phyloP scores from a whole-genome alignment of 805 yeast species.

The Saccharomycopsis vini region DNA sequence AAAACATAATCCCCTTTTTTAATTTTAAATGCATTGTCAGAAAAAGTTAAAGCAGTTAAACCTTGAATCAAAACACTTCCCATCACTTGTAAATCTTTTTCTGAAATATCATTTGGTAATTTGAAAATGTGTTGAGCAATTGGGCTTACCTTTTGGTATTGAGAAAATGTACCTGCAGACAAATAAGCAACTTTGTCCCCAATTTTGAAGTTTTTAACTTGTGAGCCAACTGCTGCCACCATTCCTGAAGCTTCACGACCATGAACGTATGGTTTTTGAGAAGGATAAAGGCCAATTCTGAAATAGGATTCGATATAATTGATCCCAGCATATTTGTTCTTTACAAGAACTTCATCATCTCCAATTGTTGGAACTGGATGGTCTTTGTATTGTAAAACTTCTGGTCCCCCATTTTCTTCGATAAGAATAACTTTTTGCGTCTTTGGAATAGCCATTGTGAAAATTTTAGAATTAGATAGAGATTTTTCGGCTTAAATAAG shows the following conservation, averaged over 20 bases:
- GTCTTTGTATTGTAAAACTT: slow-evolving; percentile 48
- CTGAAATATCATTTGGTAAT: slow-evolving; percentile 39
- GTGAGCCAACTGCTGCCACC: slow-evolving; percentile 54
- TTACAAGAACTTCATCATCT: slow-evolving; percentile 54
- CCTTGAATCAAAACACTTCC: slow-evolving; percentile 66
- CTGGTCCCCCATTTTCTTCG: slow-evolving; percentile 48
- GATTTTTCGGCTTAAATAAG: not conserved
- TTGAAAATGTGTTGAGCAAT: slow-evolving; percentile 37
- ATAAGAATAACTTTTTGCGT: slow-evolving; percentile 49
- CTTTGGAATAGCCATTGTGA: slow-evolving; percentile 32
- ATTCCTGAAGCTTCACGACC: slow-evolving; percentile 74
- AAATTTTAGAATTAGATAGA: not conserved
- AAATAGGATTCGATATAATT: slow-evolving; percentile 80
- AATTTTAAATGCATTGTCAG: slow-evolving; percentile 56
- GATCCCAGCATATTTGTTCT: slow-evolving; percentile 70
- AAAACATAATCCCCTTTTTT: slow-evolving; percentile 62
- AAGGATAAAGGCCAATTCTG: slow-evolving; percentile 68
- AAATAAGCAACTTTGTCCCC: slow-evolving; percentile 68
- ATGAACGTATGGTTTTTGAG: slow-evolving; percentile 47
- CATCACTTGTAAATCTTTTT: slow-evolving; percentile 41
- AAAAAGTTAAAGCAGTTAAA: slow-evolving; percentile 68
- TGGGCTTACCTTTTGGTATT: slow-evolving; percentile 45
- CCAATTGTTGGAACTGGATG: slow-evolving; percentile 49
- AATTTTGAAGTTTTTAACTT: slow-evolving; percentile 43
- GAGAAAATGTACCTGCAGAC: slow-evolving; percentile 54